These are phyloP conservation scores for Austroboletus novae-zelandiae DNA, from an alignment of 1,284 basidiomycete genomes.

Conservation along the genomic window DNA sequence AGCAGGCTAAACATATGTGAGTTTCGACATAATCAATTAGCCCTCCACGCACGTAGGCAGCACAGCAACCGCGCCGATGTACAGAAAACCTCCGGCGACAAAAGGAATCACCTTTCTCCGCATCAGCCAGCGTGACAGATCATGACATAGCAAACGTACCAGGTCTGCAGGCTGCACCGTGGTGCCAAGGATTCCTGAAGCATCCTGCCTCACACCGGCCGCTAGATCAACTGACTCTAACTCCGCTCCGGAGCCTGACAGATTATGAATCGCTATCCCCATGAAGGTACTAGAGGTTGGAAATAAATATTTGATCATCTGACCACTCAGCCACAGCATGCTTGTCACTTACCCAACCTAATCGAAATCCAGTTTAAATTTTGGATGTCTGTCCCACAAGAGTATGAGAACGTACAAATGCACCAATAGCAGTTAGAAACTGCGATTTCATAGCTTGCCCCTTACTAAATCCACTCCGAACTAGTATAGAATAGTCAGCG, in stretches of 20 bases:
- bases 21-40: conserved; percentile 8
- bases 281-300: conserved; percentile 68
- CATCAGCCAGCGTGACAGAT: conserved; percentile 12
- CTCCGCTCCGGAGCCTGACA: conserved; percentile 49
- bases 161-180: conserved; percentile 75
- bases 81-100: conserved; percentile 90
- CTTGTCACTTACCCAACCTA: conserved; percentile 54
- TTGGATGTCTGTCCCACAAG: conserved; percentile 2
- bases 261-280: conserved; percentile 81
- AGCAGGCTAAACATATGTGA: conserved; percentile 54
- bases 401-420: conserved; percentile 57
- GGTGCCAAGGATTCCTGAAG: conserved; percentile 77
- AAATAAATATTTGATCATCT: not conserved
- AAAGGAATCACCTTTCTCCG: conserved; percentile 78
- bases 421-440: conserved; percentile 85
- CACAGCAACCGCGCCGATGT: conserved; percentile 88
- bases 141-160: conserved; percentile 44
- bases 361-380: conserved; percentile 13
- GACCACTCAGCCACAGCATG: not conserved
- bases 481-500: conserved; percentile 86
- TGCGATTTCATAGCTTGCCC: conserved; percentile 88
- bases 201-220: conserved; percentile 67
- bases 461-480: conserved; percentile 87
- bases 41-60: conserved; percentile 70
- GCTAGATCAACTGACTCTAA: conserved; percentile 55